phyloP scores from a whole-genome alignment of 78 protist species.

The Paratrimastix pyriformis region DNA sequence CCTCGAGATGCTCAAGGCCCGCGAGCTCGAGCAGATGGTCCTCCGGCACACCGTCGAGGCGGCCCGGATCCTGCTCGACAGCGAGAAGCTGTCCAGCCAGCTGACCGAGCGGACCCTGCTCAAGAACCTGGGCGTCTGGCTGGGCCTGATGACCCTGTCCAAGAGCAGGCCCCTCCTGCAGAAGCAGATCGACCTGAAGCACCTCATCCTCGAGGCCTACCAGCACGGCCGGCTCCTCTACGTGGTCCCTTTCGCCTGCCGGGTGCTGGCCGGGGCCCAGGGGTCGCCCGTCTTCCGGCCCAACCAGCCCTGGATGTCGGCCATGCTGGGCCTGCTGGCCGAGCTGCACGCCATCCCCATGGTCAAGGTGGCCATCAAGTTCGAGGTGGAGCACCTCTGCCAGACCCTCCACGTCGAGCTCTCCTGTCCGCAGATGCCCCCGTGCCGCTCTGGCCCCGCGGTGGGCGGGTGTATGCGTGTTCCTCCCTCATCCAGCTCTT shows the following conservation, averaged over 20 bases:
- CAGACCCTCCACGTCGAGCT: conserved; percentile 60
- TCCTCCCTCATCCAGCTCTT: no score
- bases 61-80: conserved; percentile 32
- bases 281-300: conserved; percentile 53
- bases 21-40: conserved; percentile 25
- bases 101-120: conserved; percentile 68
- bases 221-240: conserved; percentile 54
- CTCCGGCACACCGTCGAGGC: not conserved
- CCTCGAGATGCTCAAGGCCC: conserved; percentile 37
- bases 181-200: conserved; percentile 73
- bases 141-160: conserved; percentile 82
- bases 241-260: conserved; percentile 84
- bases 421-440: no score
- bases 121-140: conserved; percentile 89
- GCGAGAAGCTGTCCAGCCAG: conserved; percentile 44
- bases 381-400: conserved; percentile 86
- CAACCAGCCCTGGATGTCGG: conserved; percentile 92
- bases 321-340: conserved; percentile 59
- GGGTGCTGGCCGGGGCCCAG: conserved; percentile 59
- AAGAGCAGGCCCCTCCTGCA: conserved; percentile 80
- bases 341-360: conserved; percentile 68
- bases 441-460: not conserved
- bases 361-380: conserved; percentile 73
- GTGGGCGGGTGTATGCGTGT: not conserved
- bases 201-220: conserved; percentile 71